Percentiles rank a stretch among this genome's conserved stretches.
phyloP scores from a whole-genome alignment of 2,329 filamentous ascomycete genomes.

The Epichloe aotearoae region DNA sequence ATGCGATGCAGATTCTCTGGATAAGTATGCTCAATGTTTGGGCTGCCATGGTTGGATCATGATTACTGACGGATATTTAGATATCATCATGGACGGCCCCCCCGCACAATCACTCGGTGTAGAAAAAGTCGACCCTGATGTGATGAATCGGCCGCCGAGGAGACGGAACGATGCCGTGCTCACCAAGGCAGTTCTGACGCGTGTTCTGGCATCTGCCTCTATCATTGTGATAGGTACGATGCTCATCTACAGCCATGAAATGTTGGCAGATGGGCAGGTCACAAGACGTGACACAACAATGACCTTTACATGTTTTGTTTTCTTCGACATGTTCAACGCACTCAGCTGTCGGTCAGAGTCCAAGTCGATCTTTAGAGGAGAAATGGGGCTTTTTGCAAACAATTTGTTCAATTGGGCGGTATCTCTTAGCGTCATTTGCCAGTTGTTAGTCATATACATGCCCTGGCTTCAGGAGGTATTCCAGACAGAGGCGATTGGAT shows the following conservation, averaged over 20 bases:
- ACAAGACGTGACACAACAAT: slow-evolving; percentile 94
- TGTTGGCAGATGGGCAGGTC: slow-evolving; percentile 69
- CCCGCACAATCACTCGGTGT: slow-evolving; percentile 95
- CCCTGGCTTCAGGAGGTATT: slow-evolving; percentile 89
- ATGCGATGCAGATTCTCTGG: slow-evolving; percentile 99
- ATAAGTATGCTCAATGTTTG: slow-evolving; percentile 53
- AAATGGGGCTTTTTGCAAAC: slow-evolving; percentile 75
- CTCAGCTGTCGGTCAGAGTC: slow-evolving; percentile 81
- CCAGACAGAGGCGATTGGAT: slow-evolving; percentile 75
- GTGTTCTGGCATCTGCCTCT: slow-evolving; percentile 74
- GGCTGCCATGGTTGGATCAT: neutral
- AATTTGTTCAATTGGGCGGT: slow-evolving; percentile 96
- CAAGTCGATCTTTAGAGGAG: slow-evolving; percentile 78
- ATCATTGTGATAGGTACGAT: slow-evolving; percentile 92
- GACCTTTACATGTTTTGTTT: slow-evolving; percentile 97
- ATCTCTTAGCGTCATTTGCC: slow-evolving; percentile 67
- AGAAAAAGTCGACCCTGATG: slow-evolving; percentile 83
- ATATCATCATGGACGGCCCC: slow-evolving; percentile 98
- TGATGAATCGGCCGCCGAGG: slow-evolving; percentile 81
- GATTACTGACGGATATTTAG: slow-evolving; percentile 30
- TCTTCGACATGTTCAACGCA: slow-evolving; percentile 99
- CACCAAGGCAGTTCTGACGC: slow-evolving; percentile 67
- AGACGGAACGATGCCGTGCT: slow-evolving; percentile 80
- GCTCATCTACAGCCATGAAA: slow-evolving; percentile 81
- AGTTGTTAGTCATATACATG: slow-evolving; percentile 86